Percentiles rank a stretch among this genome's conserved stretches.
These are phyloP conservation scores for Herpetospermum pedunculosum DNA, from an alignment of 306 rosid genomes.

Conservation along the genomic window DNA sequence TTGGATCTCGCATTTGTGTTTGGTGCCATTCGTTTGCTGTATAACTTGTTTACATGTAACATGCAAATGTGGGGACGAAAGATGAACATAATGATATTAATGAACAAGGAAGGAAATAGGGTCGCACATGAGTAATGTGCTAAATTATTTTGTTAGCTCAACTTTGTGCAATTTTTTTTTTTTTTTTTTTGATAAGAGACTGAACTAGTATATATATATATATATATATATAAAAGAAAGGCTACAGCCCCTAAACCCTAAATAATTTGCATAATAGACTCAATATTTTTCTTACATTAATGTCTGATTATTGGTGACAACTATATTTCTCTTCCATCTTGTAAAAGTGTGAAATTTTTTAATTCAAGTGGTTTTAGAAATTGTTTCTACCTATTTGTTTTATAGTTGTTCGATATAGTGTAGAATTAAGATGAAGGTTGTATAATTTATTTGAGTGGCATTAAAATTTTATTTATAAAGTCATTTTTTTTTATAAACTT, in stretches of 20 bases:
- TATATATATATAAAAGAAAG: no score
- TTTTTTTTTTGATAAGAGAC: no score
- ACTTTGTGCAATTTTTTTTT: background rate
- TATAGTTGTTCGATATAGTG: background rate
- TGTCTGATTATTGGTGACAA: background rate
- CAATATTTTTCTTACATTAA: background rate
- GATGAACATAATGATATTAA: background rate
- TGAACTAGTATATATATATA: no score
- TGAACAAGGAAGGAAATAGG: background rate
- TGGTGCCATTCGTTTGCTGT: constrained; percentile 11
- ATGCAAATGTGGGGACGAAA: background rate
- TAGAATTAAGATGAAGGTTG: background rate
- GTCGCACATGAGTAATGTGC: constrained; percentile 1
- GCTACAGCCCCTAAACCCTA: no score
- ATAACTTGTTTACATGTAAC: background rate
- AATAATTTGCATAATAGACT: background rate
- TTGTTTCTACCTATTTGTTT: background rate
- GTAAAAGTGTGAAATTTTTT: background rate
- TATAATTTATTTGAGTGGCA: background rate
- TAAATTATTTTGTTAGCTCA: background rate
- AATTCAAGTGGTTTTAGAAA: background rate
- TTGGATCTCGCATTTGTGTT: constrained; percentile 15
- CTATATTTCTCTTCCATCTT: background rate
- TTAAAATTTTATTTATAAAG: background rate
- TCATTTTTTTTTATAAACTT: background rate